These are phyloP conservation scores for Peniophora sp. DNA, from an alignment of 1,284 basidiomycete genomes.

Conservation along the genomic window DNA sequence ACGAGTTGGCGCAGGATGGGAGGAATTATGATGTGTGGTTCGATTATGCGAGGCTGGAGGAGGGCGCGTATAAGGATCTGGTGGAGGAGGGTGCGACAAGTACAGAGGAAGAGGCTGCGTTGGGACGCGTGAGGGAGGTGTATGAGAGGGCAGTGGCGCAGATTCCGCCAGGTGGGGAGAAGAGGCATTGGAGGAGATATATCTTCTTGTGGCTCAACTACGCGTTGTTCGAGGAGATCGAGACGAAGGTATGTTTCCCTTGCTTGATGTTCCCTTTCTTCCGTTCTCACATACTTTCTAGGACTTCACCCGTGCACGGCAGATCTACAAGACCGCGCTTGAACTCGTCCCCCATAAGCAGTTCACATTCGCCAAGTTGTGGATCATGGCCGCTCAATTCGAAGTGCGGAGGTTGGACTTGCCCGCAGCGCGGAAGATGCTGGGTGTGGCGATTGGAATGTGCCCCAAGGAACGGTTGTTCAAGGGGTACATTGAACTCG, in stretches of 20 bases:
- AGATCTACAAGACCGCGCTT: conserved; percentile 90
- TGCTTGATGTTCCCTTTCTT: too few relatives aligned
- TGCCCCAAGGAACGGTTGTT: conserved; percentile 92
- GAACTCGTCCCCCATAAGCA: conserved; percentile 89
- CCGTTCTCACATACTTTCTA: conserved; percentile 20
- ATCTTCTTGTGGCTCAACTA: conserved; percentile 97
- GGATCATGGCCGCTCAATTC: conserved; percentile 88
- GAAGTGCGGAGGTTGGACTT: conserved; percentile 86
- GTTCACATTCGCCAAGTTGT: conserved; percentile 97
- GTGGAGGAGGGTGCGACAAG: conserved; percentile 67
- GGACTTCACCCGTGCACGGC: conserved; percentile 80
- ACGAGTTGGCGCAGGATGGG: conserved; percentile 82
- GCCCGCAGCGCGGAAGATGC: conserved; percentile 78
- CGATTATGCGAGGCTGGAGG: conserved; percentile 91
- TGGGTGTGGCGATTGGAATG: conserved; percentile 91
- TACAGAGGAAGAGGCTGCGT: conserved; percentile 55
- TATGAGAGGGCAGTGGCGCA: conserved; percentile 97
- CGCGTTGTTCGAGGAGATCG: conserved; percentile 95
- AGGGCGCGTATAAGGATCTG: conserved; percentile 74
- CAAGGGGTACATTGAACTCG: conserved; percentile 91
- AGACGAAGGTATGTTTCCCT: conserved; percentile 59
- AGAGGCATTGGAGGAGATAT: conserved; percentile 91
- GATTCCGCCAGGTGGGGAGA: conserved; percentile 84
- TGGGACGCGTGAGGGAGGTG: conserved; percentile 76
- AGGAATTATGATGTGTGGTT: conserved; percentile 99